These are phyloP conservation scores for Termitomyces heimii DNA, from an alignment of 768 basidiomycete genomes.

Conservation along the genomic window DNA sequence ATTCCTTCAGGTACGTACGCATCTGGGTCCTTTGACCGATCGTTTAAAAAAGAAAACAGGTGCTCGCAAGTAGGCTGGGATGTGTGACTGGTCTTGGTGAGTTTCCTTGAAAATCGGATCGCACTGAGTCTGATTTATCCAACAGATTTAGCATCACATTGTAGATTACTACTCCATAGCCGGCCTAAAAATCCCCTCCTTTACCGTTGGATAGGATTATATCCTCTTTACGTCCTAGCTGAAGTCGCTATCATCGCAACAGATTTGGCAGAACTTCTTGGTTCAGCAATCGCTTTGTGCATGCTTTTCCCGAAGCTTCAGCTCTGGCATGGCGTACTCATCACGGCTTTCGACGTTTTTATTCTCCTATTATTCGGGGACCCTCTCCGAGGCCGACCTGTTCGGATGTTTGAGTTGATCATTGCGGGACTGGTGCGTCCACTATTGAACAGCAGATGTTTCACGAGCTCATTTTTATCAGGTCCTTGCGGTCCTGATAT, in stretches of 20 bases:
- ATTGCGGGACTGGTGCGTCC: constrained; percentile 38
- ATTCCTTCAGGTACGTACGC: constrained; percentile 60
- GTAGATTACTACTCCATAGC: constrained; percentile 58
- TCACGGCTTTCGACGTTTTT: constrained; percentile 66
- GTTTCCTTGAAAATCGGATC: constrained; percentile 11
- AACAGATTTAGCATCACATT: constrained; percentile 48
- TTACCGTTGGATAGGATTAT: constrained; percentile 54
- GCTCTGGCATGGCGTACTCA: constrained; percentile 64
- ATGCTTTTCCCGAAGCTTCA: constrained; percentile 66
- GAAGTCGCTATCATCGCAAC: constrained; percentile 75
- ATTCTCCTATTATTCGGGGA: constrained; percentile 68
- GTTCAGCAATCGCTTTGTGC: constrained; percentile 76
- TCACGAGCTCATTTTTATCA: constrained; percentile 11
- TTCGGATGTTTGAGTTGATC: constrained; percentile 55
- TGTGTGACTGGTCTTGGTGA: constrained; percentile 76
- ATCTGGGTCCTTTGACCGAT: neutral
- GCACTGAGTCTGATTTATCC: neutral
- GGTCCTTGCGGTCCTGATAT: constrained; percentile 70
- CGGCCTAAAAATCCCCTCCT: constrained; percentile 52
- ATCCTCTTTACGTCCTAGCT: constrained; percentile 57
- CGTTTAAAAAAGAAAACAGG: constrained; percentile 30
- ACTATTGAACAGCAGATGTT: neutral
- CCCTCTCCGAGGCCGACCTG: constrained; percentile 61
- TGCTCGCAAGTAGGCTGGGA: constrained; percentile 76
- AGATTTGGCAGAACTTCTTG: constrained; percentile 76